A percentile compares a stretch with the other conserved stretches of the same genome.
Evolutionary conservation across 148 eudicot genomes (phyloP).

Genomic region (Euryodendron excelsum): DNA sequence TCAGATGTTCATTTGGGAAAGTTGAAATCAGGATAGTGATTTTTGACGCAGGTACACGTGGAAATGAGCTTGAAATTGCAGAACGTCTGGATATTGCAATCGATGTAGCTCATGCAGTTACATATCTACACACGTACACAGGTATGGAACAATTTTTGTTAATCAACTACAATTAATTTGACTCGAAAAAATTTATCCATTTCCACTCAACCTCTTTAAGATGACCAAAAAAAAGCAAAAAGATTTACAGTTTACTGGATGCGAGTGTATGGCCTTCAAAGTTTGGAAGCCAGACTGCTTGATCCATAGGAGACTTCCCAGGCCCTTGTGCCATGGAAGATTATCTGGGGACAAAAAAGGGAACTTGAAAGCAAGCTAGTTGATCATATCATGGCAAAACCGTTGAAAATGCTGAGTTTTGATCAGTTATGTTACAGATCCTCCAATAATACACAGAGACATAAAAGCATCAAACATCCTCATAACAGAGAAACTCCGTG

Average conservation of each 20-base stretch:
- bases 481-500: constrained; percentile 67
- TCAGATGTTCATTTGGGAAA: neutral
- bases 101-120: constrained; percentile 82
- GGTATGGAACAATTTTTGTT: constrained; percentile 34
- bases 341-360: neutral
- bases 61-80: constrained; percentile 49
- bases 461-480: constrained; percentile 77
- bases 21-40: neutral
- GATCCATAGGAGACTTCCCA: no score
- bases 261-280: neutral
- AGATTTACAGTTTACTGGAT: neutral
- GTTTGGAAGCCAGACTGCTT: neutral
- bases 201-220: neutral
- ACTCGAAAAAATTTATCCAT: neutral
- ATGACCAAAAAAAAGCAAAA: neutral
- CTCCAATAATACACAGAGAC: constrained; percentile 87
- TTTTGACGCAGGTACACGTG: constrained; percentile 42
- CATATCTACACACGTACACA: constrained; percentile 64
- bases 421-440: constrained; percentile 53
- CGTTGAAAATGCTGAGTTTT: constrained; percentile 19
- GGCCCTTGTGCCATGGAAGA: no score
- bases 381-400: neutral
- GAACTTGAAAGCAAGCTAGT: neutral
- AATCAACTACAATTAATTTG: neutral
- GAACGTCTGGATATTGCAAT: constrained; percentile 69